Evolutionary conservation across 345 rosid species (phyloP).

Genomic region (Murraya koenigii): DNA sequence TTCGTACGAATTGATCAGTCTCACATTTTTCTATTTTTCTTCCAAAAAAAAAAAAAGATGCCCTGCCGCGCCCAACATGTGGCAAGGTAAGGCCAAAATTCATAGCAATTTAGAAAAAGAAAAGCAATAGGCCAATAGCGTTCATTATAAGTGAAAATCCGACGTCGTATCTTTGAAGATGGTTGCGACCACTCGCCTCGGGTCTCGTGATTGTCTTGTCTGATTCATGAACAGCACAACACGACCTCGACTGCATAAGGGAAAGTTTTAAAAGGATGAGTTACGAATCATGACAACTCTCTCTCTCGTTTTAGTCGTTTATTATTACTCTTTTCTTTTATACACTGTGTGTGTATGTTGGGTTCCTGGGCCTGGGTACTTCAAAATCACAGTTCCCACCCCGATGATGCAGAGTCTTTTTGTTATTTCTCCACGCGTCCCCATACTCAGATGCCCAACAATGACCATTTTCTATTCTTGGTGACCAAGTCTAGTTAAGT

Average conservation of each 20-base stretch:
- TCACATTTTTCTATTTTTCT: background rate
- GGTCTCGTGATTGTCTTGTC: conserved; percentile 2
- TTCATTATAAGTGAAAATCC: background rate
- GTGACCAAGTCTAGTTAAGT: background rate
- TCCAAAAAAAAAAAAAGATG: too few species aligned
- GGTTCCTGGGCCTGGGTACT: background rate
- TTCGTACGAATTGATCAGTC: background rate
- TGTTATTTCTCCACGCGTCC: conserved; percentile 4
- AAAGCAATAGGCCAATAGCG: background rate
- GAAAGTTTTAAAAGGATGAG: too few species aligned
- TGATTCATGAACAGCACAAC: background rate
- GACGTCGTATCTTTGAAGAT: background rate
- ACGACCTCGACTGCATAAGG: background rate
- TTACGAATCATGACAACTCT: background rate
- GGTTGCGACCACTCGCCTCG: background rate
- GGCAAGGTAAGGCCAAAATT: background rate
- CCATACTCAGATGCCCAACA: background rate
- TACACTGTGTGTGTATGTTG: background rate
- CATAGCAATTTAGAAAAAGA: background rate
- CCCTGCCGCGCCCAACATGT: background rate
- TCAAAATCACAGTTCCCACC: conserved; percentile 2
- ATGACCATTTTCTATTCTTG: background rate
- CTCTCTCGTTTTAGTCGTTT: background rate
- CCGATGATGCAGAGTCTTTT: background rate
- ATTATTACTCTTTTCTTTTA: background rate